Evolutionary conservation across 179 eudicot species (phyloP).

Genomic region (Spinacia oleracea): DNA sequence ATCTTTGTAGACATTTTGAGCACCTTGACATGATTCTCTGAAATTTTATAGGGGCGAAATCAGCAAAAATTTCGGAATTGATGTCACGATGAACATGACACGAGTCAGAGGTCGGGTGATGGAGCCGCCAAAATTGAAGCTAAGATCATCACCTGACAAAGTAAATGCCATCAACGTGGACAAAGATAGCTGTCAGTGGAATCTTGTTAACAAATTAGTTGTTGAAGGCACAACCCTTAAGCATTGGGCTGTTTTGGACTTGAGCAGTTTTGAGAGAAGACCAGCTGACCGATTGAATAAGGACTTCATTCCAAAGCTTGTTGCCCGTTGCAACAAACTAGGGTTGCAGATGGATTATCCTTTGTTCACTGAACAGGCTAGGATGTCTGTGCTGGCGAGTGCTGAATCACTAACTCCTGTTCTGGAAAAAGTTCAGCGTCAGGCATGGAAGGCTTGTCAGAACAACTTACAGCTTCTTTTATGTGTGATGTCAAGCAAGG

Average conservation of each 20-base stretch:
- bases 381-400: constrained; percentile 32
- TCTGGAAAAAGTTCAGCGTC: constrained; percentile 29
- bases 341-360: constrained; percentile 45
- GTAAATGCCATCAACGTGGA: constrained; percentile 32
- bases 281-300: constrained; percentile 19
- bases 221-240: constrained; percentile 47
- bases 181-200: constrained; percentile 56
- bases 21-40: background rate
- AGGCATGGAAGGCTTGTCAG: constrained; percentile 14
- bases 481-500: constrained; percentile 49
- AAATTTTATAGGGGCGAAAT: constrained; percentile 41
- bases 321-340: constrained; percentile 38
- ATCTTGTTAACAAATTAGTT: constrained; percentile 45
- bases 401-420: constrained; percentile 26
- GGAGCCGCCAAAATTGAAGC: constrained; percentile 50
- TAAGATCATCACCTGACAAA: constrained; percentile 29
- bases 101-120: constrained; percentile 56
- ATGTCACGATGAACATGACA: constrained; percentile 48
- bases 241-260: constrained; percentile 68
- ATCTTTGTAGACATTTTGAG: background rate
- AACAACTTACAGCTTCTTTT: constrained; percentile 52
- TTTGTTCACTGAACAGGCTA: background rate
- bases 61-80: constrained; percentile 40
- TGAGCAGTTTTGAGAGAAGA: constrained; percentile 10
- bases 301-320: constrained; percentile 38